A percentile compares a stretch with the other conserved stretches of the same genome.
These are phyloP conservation scores for Candida berthetii DNA, from an alignment of 805 yeast species.

Conservation along the genomic window DNA sequence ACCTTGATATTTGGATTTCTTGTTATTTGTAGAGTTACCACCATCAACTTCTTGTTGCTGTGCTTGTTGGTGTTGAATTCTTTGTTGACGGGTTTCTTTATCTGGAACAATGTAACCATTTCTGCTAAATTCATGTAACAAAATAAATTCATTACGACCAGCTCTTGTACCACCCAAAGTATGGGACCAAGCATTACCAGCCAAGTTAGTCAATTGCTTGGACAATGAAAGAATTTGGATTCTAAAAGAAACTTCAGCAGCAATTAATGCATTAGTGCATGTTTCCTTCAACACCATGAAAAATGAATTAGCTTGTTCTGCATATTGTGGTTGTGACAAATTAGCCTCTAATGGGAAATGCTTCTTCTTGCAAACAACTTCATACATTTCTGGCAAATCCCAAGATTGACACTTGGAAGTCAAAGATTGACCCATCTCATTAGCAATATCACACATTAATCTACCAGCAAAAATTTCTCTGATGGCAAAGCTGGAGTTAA, in stretches of 20 bases:
- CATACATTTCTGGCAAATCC: conserved; percentile 90
- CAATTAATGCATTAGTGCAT: conserved; percentile 55
- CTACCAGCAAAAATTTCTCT: conserved; percentile 80
- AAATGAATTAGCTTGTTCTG: conserved; percentile 61
- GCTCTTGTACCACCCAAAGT: conserved; percentile 94
- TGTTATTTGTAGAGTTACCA: conserved; percentile 40
- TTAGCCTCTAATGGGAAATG: conserved; percentile 66
- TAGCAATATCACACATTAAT: conserved; percentile 85
- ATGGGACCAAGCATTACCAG: conserved; percentile 97
- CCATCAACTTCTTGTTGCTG: conserved; percentile 19
- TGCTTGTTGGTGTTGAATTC: conserved; percentile 27
- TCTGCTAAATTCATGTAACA: conserved; percentile 84
- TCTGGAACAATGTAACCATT: conserved; percentile 86
- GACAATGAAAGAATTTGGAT: conserved; percentile 85
- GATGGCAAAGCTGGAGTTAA: conserved; percentile 47
- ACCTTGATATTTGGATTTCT: conserved; percentile 79
- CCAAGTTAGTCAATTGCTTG: conserved; percentile 84
- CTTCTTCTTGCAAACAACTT: conserved; percentile 63
- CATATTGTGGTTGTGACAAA: conserved; percentile 56
- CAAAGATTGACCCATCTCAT: conserved; percentile 90
- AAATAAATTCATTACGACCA: conserved; percentile 89
- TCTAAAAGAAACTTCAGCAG: conserved; percentile 74
- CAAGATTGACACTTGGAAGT: conserved; percentile 91
- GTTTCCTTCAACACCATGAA: conserved; percentile 68
- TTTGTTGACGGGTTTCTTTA: conserved; percentile 43